A percentile compares a stretch with the other conserved stretches of the same genome.
Conservation (phyloP, 352 stramenopile species). For the Globisporangium camurandrum region DNA sequence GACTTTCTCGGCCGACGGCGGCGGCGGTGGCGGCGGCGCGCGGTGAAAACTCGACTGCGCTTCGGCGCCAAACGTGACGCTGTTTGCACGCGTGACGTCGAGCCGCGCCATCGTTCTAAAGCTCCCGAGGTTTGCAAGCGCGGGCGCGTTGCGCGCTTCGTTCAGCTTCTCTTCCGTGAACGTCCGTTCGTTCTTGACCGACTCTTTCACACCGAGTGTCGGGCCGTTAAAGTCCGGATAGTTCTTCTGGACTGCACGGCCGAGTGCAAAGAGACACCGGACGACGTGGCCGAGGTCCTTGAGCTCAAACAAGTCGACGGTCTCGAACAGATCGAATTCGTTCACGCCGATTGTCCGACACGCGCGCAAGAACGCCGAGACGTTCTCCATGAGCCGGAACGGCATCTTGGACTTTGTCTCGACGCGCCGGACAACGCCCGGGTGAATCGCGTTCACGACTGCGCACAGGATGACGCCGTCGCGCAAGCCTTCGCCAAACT, state of each 20-base stretch:
- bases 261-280: constrained; percentile 68
- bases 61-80: constrained; percentile 72
- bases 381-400: constrained; percentile 92
- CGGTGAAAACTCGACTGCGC: constrained; percentile 45
- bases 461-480: constrained; percentile 81
- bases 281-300: constrained; percentile 83
- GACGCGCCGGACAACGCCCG: constrained; percentile 52
- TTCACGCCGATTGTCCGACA: constrained; percentile 82
- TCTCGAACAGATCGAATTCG: constrained; percentile 89
- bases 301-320: constrained; percentile 84
- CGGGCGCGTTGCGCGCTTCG: constrained; percentile 45
- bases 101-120: constrained; percentile 62
- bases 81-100: constrained; percentile 42
- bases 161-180: constrained; percentile 68
- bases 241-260: constrained; percentile 66
- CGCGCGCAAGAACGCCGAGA: constrained; percentile 77
- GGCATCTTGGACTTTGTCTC: constrained; percentile 84
- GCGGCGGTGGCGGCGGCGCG: constrained; percentile 48
- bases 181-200: constrained; percentile 62
- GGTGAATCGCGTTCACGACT: constrained; percentile 76
- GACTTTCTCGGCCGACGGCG: constrained; percentile 67
- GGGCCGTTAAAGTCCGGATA: constrained; percentile 66
- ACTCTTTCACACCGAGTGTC: constrained; percentile 75
- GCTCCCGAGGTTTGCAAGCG: constrained; percentile 63
- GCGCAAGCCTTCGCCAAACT: constrained; percentile 74